Base-by-base conservation (phyloP, 225 moss, liverwort and hornwort species). In the Sphagnum contortum region DNA sequence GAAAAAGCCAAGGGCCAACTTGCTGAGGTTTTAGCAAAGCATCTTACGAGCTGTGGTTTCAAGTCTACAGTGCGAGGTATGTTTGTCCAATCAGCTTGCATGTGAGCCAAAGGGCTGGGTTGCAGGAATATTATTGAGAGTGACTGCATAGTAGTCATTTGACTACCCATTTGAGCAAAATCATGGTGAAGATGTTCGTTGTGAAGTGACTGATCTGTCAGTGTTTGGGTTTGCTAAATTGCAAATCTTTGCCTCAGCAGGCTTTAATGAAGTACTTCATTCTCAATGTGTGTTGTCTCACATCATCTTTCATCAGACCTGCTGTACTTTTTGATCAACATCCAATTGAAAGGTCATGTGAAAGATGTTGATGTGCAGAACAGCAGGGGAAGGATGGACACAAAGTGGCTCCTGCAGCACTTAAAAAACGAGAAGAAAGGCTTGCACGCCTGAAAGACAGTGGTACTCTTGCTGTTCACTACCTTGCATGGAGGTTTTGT, bases 381-480 rank as follows among this genome's bases (percentile, higher is more conserved):
- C 78, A 80, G 69, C 80, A 74, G 64, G 90, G 72, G 60, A 84
- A 82, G 72, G 81, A 83, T 70, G 84, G 84, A 67, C 79, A 63
- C 63, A 79, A 74, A 66, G 80, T 85, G 63, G 62, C 80, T 13
- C 86, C 93, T 68, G 77, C 98, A 62, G 90, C 92, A 61, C 74
- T 98, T 75, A 89, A 87, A 67, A 93, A 93, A 78, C 88, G 93
- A 60, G 93, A 98, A 68, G 98, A 98, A 78, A 87, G 93, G 72
- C 86, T 93, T 54, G 85, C 87, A 60, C 83, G 93, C n/a, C 78
- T 98, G 50, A 93, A 89, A 83, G 93, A 98, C 66, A 98, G 93
- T 61, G 98, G 98, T 98, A 83, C n/a, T 48, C 44, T n/a, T 29
- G 57, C 6, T 49, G 50, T 2, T 29, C 13, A 14, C 10, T 55